Evolutionary conservation across 129 eudicot species (phyloP), one percentile per base, ranked within the genome.

Genomic region (Flaveria trinervia): DNA sequence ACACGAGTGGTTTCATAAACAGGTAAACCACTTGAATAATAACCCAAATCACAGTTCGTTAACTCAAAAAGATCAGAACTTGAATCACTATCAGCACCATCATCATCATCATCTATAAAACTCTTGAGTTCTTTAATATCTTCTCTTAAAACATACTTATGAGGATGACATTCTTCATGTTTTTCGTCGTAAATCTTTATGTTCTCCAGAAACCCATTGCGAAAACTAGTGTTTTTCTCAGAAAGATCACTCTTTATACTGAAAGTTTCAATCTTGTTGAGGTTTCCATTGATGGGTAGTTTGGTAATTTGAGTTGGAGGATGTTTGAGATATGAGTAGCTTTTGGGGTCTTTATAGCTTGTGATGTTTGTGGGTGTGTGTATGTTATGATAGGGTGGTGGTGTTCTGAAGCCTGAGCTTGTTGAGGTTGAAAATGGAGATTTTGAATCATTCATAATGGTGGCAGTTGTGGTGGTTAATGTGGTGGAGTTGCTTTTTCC

Each of bases 31-130:
- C 85, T 89, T 62, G 97, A 85, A 73, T 49, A 81, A 73, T 65
- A 89, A 75, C 93, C 96, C 70, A 87, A 81, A 22, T 89, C 97
- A 82, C 78, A 90, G 36, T 85, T 88, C 45, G 80, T 85, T 48
- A 95, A 74, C 85, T 95, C 99, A 71, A 95, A 95, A 46, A 95
- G 85, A 88, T 95, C 99, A 23, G 97, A 95, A 46, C 99, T 95
- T 75, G 99, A 91, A 85, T 95, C 97, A 61, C 99, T 95, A 13
- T 93, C 97, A 18, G 74, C 89, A 26, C 85, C 97, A 67, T 89
- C 97, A 50, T 68, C 84, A 20, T 71, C 70, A 25, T 72, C 74
- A 59, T 55, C 70, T 57, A 64, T 78, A 74, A 86, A 86, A 43
- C 84, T 84, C 36, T 79, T 87, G 50, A 80, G 69, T 5, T 80